Evolutionary conservation across 179 eudicot genomes (phyloP).

Genomic region (Silene vulgaris): DNA sequence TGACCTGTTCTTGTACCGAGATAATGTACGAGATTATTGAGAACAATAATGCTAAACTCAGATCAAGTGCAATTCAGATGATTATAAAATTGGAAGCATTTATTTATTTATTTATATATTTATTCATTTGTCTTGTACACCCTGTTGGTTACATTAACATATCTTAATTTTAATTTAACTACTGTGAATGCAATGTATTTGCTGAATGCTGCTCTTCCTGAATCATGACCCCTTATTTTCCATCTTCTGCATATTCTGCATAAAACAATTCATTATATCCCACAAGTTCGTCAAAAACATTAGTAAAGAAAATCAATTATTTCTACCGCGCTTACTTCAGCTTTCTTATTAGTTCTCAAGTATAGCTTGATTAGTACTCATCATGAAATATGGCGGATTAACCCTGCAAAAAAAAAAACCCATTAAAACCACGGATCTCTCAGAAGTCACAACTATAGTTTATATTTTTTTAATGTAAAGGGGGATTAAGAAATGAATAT

Average conservation of each 20-base stretch:
- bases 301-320: neutral
- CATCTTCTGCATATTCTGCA: slow-evolving; percentile 11
- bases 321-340: slow-evolving; percentile 9
- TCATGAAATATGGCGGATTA: slow-evolving; percentile 8
- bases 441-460: neutral
- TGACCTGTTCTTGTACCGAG: slow-evolving; percentile 6
- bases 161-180: neutral
- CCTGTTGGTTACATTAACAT: neutral
- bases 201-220: slow-evolving; percentile 7
- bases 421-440: neutral
- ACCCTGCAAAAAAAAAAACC: slow-evolving; percentile 1
- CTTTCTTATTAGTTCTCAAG: neutral
- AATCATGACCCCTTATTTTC: slow-evolving; percentile 8
- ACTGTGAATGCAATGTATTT: neutral
- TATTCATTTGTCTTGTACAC: neutral
- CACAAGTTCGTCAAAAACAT: neutral
- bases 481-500: too few species aligned
- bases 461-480: too few species aligned
- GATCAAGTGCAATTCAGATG: neutral
- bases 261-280: neutral
- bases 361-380: neutral
- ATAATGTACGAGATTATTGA: neutral
- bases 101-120: too few species aligned
- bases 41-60: slow-evolving; percentile 10
- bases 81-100: neutral